A percentile compares a stretch with the other conserved stretches of the same genome.
These are phyloP conservation scores for Debaryomyces sp. DNA, from an alignment of 1,139 yeast species.

Conservation along the genomic window DNA sequence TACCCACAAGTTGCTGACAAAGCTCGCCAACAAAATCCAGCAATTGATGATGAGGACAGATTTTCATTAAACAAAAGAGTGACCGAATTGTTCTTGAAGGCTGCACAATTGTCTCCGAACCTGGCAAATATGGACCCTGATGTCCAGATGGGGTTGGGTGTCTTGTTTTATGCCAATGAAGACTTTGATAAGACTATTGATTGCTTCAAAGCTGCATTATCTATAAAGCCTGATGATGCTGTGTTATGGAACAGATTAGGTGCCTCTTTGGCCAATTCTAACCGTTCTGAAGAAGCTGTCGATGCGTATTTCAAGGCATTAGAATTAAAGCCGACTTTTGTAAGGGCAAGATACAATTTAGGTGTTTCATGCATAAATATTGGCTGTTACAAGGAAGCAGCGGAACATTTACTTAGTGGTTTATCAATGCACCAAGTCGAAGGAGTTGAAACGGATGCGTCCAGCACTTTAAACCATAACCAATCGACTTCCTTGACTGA, in stretches of 20 bases:
- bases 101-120: conserved; percentile 84
- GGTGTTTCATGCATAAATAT: conserved; percentile 96
- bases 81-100: conserved; percentile 75
- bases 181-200: conserved; percentile 93
- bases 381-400: conserved; percentile 95
- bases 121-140: conserved; percentile 90
- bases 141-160: conserved; percentile 61
- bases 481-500: conserved; percentile 83
- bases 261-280: conserved; percentile 92
- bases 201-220: conserved; percentile 88
- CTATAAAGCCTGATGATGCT: conserved; percentile 85
- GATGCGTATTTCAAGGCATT: conserved; percentile 90
- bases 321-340: conserved; percentile 91
- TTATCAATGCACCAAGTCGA: conserved; percentile 94
- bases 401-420: conserved; percentile 88
- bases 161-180: conserved; percentile 88
- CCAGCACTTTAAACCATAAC: conserved; percentile 52
- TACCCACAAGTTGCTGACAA: conserved; percentile 74
- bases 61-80: conserved; percentile 77
- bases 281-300: conserved; percentile 91
- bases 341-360: conserved; percentile 89
- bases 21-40: conserved; percentile 65
- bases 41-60: conserved; percentile 70
- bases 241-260: conserved; percentile 94
- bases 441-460: conserved; percentile 46